A percentile compares a stretch with the other conserved stretches of the same genome.
phyloP scores from a whole-genome alignment of 2,329 filamentous ascomycete species.

The Hypoxylon sp. region DNA sequence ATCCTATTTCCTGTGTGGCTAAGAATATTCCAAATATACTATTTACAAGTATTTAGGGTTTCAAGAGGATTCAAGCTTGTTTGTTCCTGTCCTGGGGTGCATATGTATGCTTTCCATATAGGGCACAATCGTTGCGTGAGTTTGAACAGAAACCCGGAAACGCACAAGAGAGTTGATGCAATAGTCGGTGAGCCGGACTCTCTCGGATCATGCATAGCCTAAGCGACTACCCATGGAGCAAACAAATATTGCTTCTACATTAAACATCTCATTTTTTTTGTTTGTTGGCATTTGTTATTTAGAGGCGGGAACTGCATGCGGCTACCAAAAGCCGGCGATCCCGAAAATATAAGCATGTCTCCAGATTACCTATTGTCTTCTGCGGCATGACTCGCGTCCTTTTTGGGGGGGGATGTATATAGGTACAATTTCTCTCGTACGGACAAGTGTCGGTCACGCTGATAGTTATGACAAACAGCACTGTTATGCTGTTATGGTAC shows the following conservation, averaged over 20 bases:
- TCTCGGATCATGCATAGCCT: conserved; percentile 18
- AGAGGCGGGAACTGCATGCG: neutral
- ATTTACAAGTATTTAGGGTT: conserved; percentile 12
- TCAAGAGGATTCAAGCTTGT: conserved; percentile 44
- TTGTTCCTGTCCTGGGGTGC: conserved; percentile 37
- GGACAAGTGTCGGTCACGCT: conserved; percentile 36
- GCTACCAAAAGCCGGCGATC: conserved; percentile 10
- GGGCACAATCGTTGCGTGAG: conserved; percentile 1
- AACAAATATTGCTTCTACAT: conserved; percentile 29
- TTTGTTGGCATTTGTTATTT: conserved; percentile 11
- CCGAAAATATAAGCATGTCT: conserved; percentile 2
- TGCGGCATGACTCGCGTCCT: conserved; percentile 5
- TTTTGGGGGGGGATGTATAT: conserved; percentile 8
- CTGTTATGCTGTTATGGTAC: conserved; percentile 9
- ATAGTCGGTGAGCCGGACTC: conserved; percentile 33
- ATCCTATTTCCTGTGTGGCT: conserved; percentile 8
- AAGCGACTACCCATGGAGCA: conserved; percentile 38
- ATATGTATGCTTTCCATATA: conserved; percentile 35
- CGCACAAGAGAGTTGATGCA: conserved; percentile 24
- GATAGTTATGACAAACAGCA: conserved; percentile 27
- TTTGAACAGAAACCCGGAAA: conserved; percentile 8
- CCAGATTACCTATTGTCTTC: conserved; percentile 6
- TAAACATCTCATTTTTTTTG: neutral
- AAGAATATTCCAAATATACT: conserved; percentile 24
- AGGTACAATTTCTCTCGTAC: conserved; percentile 20